Percentiles rank a stretch among this genome's conserved stretches.
Conservation (phyloP, 1,139 yeast genomes). For the Hanseniaspora gamundiae region DNA sequence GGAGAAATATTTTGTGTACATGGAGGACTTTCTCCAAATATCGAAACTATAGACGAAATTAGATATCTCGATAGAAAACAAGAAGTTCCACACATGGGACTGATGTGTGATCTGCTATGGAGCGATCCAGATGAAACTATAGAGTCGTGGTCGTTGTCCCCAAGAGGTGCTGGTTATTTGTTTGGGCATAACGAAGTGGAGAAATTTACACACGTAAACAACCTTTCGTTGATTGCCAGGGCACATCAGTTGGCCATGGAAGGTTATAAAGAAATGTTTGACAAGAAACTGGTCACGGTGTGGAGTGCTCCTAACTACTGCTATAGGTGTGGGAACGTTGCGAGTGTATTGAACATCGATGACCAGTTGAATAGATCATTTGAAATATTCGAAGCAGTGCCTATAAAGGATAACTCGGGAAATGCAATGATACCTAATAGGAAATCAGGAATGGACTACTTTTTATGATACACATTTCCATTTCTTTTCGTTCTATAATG, state of each 20-base stretch:
- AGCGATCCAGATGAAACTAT: slow-evolving; percentile 88
- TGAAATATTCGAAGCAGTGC: slow-evolving; percentile 76
- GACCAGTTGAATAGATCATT: slow-evolving; percentile 61
- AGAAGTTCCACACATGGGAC: slow-evolving; percentile 98
- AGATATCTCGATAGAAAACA: slow-evolving; percentile 77
- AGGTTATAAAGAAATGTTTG: slow-evolving; percentile 82
- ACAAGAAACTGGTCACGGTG: slow-evolving; percentile 78
- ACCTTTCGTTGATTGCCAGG: slow-evolving; percentile 78
- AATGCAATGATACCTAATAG: slow-evolving; percentile 25
- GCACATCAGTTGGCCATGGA: slow-evolving; percentile 99
- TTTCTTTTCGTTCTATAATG: too few relatives aligned
- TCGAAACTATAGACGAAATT: slow-evolving; percentile 81
- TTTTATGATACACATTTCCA: too few relatives aligned
- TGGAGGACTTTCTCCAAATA: slow-evolving; percentile 93
- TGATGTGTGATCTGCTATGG: slow-evolving; percentile 97
- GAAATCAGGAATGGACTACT: slow-evolving; percentile 26
- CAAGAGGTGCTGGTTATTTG: slow-evolving; percentile 97
- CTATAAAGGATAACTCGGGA: slow-evolving; percentile 22
- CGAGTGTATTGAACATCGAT: slow-evolving; percentile 73
- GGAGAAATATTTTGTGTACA: slow-evolving; percentile 65
- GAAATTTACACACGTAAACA: slow-evolving; percentile 68
- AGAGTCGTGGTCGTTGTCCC: slow-evolving; percentile 93
- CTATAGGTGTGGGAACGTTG: slow-evolving; percentile 90
- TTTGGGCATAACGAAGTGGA: slow-evolving; percentile 82
- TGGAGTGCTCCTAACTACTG: slow-evolving; percentile 95